Conservation (phyloP, 108 stramenopile genomes). For the Asterionellopsis glacialis region DNA sequence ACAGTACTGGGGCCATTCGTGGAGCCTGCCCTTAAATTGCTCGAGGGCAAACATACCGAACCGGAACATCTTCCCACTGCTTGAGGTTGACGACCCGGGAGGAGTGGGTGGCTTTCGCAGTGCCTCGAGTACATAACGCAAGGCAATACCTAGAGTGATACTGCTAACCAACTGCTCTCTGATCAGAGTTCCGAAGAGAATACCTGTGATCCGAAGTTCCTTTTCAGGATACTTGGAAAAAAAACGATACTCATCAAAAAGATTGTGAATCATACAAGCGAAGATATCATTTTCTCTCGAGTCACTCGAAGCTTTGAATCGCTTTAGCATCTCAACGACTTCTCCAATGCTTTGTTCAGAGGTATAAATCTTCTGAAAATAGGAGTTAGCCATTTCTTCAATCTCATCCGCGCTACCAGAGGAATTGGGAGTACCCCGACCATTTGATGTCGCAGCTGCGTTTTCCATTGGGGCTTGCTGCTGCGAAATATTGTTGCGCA, state of each 20-base stretch:
- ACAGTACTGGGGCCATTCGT: constrained; percentile 99
- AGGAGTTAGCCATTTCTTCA: constrained; percentile 92
- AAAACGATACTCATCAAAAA: constrained; percentile 98
- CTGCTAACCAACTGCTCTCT: constrained; percentile 97
- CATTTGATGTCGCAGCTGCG: neutral
- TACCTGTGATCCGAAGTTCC: constrained; percentile 98
- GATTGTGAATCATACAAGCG: constrained; percentile 97
- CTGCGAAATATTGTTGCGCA: constrained; percentile 27
- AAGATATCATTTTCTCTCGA: constrained; percentile 96
- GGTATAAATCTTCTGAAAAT: constrained; percentile 98
- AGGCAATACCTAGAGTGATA: constrained; percentile 97
- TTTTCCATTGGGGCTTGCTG: neutral
- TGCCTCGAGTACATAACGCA: constrained; percentile 97
- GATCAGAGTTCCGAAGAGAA: constrained; percentile 95
- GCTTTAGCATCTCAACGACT: constrained; percentile 93
- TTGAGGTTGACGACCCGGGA: constrained; percentile 37
- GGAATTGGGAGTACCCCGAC: constrained; percentile 14
- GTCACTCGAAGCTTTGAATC: constrained; percentile 91
- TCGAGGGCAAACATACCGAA: constrained; percentile 99
- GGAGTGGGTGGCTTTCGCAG: constrained; percentile 89
- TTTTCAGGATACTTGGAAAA: constrained; percentile 98
- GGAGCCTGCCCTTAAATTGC: constrained; percentile 92
- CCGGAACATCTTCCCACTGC: constrained; percentile 94
- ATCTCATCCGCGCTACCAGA: constrained; percentile 75
- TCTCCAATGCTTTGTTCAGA: constrained; percentile 91